These are phyloP conservation scores for Apostasia ramifera DNA, from an alignment of 106 monocot species.

Conservation along the genomic window DNA sequence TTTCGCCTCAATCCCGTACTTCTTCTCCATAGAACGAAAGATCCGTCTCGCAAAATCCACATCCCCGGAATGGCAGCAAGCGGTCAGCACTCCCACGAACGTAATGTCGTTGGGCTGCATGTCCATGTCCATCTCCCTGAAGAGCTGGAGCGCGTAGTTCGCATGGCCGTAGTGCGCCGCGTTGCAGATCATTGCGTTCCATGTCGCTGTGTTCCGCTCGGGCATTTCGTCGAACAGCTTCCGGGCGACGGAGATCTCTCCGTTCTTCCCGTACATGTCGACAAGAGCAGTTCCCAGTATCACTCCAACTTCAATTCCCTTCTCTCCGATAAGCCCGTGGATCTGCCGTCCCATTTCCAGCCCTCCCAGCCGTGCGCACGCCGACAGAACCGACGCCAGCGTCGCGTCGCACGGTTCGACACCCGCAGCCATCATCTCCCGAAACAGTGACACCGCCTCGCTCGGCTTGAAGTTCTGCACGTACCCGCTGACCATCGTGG, in stretches of 20 bases:
- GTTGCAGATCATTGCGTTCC: slow-evolving; percentile 78
- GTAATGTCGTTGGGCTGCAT: slow-evolving; percentile 51
- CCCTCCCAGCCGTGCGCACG: slow-evolving; percentile 47
- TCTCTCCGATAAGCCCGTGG: slow-evolving; percentile 30
- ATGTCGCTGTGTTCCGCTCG: slow-evolving; percentile 49
- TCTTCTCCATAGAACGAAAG: slow-evolving; percentile 36
- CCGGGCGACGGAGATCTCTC: slow-evolving; percentile 26
- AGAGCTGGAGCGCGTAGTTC: slow-evolving; percentile 29
- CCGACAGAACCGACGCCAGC: slow-evolving; percentile 55
- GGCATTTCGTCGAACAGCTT: slow-evolving; percentile 42
- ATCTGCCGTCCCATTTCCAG: slow-evolving; percentile 45
- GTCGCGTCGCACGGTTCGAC: slow-evolving; percentile 44
- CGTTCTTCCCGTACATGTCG: slow-evolving; percentile 83
- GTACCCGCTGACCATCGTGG: slow-evolving; percentile 63
- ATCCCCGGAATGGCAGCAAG: slow-evolving; percentile 56
- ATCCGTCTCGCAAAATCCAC: slow-evolving; percentile 39
- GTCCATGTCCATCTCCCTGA: slow-evolving; percentile 25
- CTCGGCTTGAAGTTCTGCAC: slow-evolving; percentile 24
- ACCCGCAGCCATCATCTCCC: slow-evolving; percentile 38
- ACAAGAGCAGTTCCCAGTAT: slow-evolving; percentile 74
- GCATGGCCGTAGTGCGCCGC: slow-evolving; percentile 58
- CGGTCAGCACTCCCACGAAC: slow-evolving; percentile 61
- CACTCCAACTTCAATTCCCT: slow-evolving; percentile 36
- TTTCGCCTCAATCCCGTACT: slow-evolving; percentile 35
- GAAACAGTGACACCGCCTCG: slow-evolving; percentile 38